Evolutionary conservation across 495 filamentous ascomycete genomes (phyloP).

Genomic region (Hypoxylon perforatum): DNA sequence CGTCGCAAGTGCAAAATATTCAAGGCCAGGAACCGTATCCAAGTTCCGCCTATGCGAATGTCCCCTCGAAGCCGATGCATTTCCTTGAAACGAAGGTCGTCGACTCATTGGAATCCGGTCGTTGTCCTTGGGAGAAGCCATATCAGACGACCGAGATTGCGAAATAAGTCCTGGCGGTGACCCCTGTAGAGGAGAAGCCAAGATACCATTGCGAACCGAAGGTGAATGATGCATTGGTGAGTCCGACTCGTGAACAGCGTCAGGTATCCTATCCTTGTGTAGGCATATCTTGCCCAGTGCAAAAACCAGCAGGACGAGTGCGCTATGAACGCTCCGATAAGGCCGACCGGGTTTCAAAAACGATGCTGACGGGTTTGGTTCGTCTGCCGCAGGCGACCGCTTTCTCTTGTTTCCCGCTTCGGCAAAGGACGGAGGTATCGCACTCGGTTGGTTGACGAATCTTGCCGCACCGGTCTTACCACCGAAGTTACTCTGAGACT

Average conservation of each 20-base stretch:
- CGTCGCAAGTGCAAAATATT: conserved; percentile 86
- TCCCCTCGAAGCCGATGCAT: conserved; percentile 28
- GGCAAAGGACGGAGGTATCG: conserved; percentile 40
- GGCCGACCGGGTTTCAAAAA: conserved; percentile 56
- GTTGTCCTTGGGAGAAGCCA: conserved; percentile 62
- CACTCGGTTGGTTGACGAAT: conserved; percentile 42
- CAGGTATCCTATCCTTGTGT: conserved; percentile 68
- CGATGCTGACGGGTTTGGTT: conserved; percentile 45
- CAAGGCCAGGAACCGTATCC: conserved; percentile 88
- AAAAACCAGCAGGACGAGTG: conserved; percentile 82
- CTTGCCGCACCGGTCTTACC: conserved; percentile 37
- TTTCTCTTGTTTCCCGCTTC: conserved; percentile 69
- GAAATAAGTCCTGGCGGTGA: conserved; percentile 57
- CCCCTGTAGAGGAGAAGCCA: conserved; percentile 60
- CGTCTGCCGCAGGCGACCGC: conserved; percentile 57
- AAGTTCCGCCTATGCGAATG: conserved; percentile 69
- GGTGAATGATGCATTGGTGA: conserved; percentile 56
- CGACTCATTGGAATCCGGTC: conserved; percentile 55
- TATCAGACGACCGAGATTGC: conserved; percentile 52
- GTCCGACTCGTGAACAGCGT: conserved; percentile 64
- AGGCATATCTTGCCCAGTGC: conserved; percentile 88
- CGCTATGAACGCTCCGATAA: conserved; percentile 73
- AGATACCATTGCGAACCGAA: conserved; percentile 57
- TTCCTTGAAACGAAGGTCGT: conserved; percentile 57
- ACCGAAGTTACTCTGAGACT: conserved; percentile 34